A percentile compares a stretch with the other conserved stretches of the same genome.
Evolutionary conservation across 2,329 filamentous ascomycete species (phyloP).

Genomic region (Diplodia seriata): DNA sequence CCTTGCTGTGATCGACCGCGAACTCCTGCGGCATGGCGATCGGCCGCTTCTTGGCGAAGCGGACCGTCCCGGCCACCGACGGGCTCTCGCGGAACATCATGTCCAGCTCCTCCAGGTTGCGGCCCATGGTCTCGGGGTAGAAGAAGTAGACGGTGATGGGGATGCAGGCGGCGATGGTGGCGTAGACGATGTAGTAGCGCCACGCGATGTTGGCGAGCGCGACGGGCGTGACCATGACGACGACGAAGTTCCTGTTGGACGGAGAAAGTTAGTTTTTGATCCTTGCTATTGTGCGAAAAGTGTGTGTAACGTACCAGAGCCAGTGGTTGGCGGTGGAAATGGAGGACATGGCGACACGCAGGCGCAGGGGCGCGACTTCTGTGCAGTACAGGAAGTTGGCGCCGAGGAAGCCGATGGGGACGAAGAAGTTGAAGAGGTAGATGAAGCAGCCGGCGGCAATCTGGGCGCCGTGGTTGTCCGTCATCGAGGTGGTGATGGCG

Average conservation of each 20-base stretch:
- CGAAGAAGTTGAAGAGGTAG: conserved; percentile 67
- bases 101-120: conserved; percentile 55
- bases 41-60: conserved; percentile 30
- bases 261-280: conserved; percentile 38
- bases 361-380: conserved; percentile 61
- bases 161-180: conserved; percentile 55
- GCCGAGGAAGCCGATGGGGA: conserved; percentile 65
- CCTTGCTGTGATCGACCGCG: conserved; percentile 16
- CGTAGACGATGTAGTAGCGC: conserved; percentile 60
- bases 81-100: conserved; percentile 51
- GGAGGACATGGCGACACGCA: conserved; percentile 62
- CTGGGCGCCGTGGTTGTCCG: conserved; percentile 56
- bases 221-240: conserved; percentile 55
- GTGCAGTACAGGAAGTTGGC: conserved; percentile 67
- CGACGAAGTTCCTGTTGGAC: conserved; percentile 50
- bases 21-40: conserved; percentile 29
- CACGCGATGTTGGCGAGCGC: conserved; percentile 60
- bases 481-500: conserved; percentile 60
- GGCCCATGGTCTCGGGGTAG: conserved; percentile 59
- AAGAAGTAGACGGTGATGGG: conserved; percentile 55
- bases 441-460: conserved; percentile 64
- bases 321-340: conserved; percentile 64
- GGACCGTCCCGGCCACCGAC: conserved; percentile 40
- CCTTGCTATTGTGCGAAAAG: too few species aligned
- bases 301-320: conserved; percentile 51